A percentile compares a stretch with the other conserved stretches of the same genome.
Conservation (phyloP, 2,329 filamentous ascomycete species). For the Raffaelea arxii region DNA sequence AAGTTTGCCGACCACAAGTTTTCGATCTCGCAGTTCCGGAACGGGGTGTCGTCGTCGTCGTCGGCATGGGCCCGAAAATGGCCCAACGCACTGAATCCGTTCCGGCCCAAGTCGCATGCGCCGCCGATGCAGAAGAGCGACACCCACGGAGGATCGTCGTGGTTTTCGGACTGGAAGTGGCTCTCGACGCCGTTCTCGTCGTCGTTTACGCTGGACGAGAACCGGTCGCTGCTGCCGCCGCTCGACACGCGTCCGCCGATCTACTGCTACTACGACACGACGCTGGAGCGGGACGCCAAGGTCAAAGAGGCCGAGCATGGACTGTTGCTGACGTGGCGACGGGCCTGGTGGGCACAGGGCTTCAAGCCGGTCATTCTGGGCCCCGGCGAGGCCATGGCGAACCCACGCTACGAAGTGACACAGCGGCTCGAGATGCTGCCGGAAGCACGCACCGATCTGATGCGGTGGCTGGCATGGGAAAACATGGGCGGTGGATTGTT, state of each 20-base stretch:
- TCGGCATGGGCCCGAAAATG: slow-evolving; percentile 25
- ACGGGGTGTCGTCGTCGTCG: no score
- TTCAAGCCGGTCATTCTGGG: slow-evolving; percentile 79
- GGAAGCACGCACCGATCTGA: slow-evolving; percentile 57
- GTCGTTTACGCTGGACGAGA: slow-evolving; percentile 68
- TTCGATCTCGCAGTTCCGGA: slow-evolving; percentile 38
- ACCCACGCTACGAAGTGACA: slow-evolving; percentile 66
- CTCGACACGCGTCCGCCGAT: slow-evolving; percentile 60
- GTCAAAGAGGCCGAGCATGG: slow-evolving; percentile 65
- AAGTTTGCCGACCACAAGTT: slow-evolving; percentile 39
- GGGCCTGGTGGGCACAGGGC: slow-evolving; percentile 92
- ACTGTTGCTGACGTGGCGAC: slow-evolving; percentile 76
- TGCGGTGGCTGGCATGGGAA: slow-evolving; percentile 88
- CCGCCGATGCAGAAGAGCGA: slow-evolving; percentile 69
- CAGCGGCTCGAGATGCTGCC: slow-evolving; percentile 53
- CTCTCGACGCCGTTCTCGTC: slow-evolving; percentile 76
- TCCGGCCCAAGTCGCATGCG: slow-evolving; percentile 59
- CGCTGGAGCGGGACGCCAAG: slow-evolving; percentile 49
- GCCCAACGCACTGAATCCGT: slow-evolving; percentile 52
- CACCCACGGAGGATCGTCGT: slow-evolving; percentile 66
- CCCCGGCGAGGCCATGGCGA: slow-evolving; percentile 69
- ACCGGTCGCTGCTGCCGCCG: slow-evolving; percentile 73
- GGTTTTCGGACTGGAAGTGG: slow-evolving; percentile 89
- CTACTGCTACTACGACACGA: slow-evolving; percentile 84
- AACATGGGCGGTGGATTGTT: slow-evolving; percentile 80